phyloP scores from a whole-genome alignment of 2,329 filamentous ascomycete species.

The Podosphaera fusca region DNA sequence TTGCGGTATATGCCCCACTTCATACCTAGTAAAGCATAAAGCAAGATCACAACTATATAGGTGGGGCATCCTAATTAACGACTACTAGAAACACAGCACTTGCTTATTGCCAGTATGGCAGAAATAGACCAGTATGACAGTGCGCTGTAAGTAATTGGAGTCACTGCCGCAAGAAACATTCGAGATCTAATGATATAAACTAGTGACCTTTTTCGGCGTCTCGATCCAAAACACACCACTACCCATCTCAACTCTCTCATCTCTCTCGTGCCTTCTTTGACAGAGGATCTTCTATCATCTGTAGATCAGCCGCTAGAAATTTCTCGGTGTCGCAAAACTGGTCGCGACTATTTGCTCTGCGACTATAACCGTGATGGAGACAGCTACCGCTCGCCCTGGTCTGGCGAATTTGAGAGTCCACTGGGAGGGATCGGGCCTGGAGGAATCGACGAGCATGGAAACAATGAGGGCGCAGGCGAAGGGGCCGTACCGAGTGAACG shows the following conservation, averaged over 20 bases:
- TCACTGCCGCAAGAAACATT: neutral
- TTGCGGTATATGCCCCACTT: too few species aligned
- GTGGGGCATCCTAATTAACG: too few species aligned
- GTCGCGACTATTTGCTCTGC: constrained; percentile 90
- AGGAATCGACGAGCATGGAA: constrained; percentile 25
- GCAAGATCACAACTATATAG: too few species aligned
- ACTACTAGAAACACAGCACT: too few species aligned
- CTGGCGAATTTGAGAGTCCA: constrained; percentile 89
- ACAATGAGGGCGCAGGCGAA: constrained; percentile 40
- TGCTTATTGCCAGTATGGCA: constrained; percentile 12
- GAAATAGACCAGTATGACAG: constrained; percentile 17
- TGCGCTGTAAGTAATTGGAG: constrained; percentile 13
- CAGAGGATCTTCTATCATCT: constrained; percentile 91
- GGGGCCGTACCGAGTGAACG: constrained; percentile 75
- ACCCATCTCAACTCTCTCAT: constrained; percentile 77
- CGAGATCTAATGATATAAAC: neutral
- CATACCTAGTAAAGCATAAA: too few species aligned
- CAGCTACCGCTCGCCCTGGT: constrained; percentile 96
- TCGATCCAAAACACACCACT: constrained; percentile 83
- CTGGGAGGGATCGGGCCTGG: constrained; percentile 40
- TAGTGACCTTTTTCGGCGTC: constrained; percentile 92
- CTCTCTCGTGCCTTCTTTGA: constrained; percentile 67
- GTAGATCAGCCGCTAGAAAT: constrained; percentile 87
- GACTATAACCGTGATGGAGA: constrained; percentile 99
- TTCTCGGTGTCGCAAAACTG: constrained; percentile 65